Base-by-base conservation (phyloP, 2,329 filamentous ascomycete species). In the Ploettnerulaceae sp. region DNA sequence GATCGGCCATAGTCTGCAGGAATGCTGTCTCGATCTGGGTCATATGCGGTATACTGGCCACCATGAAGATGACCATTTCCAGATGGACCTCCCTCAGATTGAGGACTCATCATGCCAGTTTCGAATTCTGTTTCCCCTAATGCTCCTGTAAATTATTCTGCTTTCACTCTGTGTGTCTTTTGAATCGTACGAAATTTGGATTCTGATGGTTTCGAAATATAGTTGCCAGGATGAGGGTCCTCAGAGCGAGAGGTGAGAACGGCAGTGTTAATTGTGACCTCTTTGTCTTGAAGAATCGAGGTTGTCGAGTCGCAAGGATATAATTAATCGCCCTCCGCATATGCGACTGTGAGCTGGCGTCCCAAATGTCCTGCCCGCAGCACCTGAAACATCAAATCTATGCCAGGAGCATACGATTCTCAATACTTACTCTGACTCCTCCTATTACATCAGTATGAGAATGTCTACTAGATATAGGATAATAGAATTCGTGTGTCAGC, bases 71-170 rank as follows among this genome's bases (percentile, higher is more conserved):
- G 48, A 36, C 37, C 45, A 39, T 61, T 58, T 14, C 55, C 63
- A 52, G 61, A 63, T 51, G 60, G 57, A 46, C 60, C 59, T 54
- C 62, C 61, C 59, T 67, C 64, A 38, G 62, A 58, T 48, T 64
- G 62, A 56, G 64, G 62, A 55, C 64, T 58, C 64, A 66, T 64
- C 50, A 47, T 60, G 33, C 43, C 49, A 14, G 31, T 17, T 35
- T 33, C 24, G 26, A 34, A 9, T 15, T 33, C 22, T 35, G 4
- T 45, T 18, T 15, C 8, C 31, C 38, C 45, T 33, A 12, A 17
- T 21, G 33, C 18, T 11, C 24, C 8, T 24, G 15, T 29, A 22
- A 2, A 7, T 11, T 40, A 14, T 40, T 12, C 21, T 17, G 34
- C 20, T 28, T 21, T 9, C 17, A 20, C 7, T n/a, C 7, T 7